Evolutionary conservation across 2,329 filamentous ascomycete genomes (phyloP).

Genomic region (Atkinsonella texensis): DNA sequence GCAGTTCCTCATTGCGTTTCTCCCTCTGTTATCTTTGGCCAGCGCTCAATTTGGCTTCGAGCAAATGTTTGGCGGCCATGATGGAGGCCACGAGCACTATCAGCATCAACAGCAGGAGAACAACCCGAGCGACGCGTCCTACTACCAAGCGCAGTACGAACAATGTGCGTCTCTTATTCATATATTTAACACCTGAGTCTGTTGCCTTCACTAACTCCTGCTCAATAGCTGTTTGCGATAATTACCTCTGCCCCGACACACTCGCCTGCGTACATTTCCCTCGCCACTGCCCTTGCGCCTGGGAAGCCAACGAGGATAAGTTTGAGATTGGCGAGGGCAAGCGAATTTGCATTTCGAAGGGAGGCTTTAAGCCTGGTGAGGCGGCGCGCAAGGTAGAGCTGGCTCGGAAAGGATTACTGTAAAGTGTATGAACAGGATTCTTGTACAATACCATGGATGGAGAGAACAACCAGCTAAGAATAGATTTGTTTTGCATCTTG

Average conservation of each 20-base stretch:
- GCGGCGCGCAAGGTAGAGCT: slow-evolving; percentile 65
- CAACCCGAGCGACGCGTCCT: slow-evolving; percentile 68
- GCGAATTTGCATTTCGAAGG: slow-evolving; percentile 61
- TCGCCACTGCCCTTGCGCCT: slow-evolving; percentile 91
- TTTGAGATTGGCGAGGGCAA: slow-evolving; percentile 61
- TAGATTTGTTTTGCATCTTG: neutral
- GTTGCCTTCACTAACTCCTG: neutral
- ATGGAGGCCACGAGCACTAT: slow-evolving; percentile 29
- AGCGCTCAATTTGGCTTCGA: slow-evolving; percentile 85
- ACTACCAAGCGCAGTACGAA: slow-evolving; percentile 64
- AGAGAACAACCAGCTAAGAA: neutral
- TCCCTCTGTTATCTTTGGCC: slow-evolving; percentile 49
- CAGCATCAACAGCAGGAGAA: slow-evolving; percentile 53
- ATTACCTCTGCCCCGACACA: slow-evolving; percentile 90
- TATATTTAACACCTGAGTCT: neutral
- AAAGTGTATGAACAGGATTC: neutral
- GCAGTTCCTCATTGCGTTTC: slow-evolving; percentile 28
- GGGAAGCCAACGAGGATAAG: slow-evolving; percentile 65
- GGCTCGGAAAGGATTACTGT: slow-evolving; percentile 62
- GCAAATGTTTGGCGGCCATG: slow-evolving; percentile 73
- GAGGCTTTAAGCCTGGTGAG: slow-evolving; percentile 61
- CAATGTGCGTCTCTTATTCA: slow-evolving; percentile 36
- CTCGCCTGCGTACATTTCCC: slow-evolving; percentile 92
- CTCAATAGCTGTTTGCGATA: slow-evolving; percentile 63
- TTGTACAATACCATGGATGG: neutral